Percentiles rank a stretch among this genome's conserved stretches.
Conservation (phyloP, 345 rosid genomes). For the Linum lewisii region DNA sequence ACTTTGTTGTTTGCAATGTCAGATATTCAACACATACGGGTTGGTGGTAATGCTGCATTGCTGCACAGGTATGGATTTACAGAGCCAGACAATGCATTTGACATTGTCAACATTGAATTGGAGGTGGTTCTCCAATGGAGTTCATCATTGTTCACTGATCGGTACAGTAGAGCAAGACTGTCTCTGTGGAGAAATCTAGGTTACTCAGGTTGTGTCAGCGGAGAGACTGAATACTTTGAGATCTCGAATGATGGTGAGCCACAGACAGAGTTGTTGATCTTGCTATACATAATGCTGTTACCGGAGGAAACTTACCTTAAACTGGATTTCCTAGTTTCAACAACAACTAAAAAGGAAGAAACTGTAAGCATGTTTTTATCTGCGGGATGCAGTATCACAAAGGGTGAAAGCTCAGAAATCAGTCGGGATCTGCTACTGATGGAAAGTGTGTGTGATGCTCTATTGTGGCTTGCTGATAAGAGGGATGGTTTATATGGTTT, state of each 20-base stretch:
- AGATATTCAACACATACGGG: slow-evolving; percentile 90
- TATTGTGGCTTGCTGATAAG: slow-evolving; percentile 48
- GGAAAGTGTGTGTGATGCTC: slow-evolving; percentile 49
- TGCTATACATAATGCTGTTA: slow-evolving; percentile 49
- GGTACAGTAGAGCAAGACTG: slow-evolving; percentile 54
- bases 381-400: slow-evolving; percentile 20
- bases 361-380: slow-evolving; percentile 24
- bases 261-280: slow-evolving; percentile 54
- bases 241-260: slow-evolving; percentile 61
- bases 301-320: slow-evolving; percentile 36
- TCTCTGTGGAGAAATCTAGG: slow-evolving; percentile 61
- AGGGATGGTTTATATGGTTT: slow-evolving; percentile 54
- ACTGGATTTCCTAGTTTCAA: slow-evolving; percentile 41
- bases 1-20: not conserved
- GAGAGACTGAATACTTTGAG: slow-evolving; percentile 72
- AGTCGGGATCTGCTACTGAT: slow-evolving; percentile 41
- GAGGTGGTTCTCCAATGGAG: slow-evolving; percentile 69
- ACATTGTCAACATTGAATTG: slow-evolving; percentile 76
- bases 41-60: slow-evolving; percentile 69
- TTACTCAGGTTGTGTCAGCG: slow-evolving; percentile 50
- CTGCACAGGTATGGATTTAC: slow-evolving; percentile 92
- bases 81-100: slow-evolving; percentile 56
- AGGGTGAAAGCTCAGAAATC: slow-evolving; percentile 26
- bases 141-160: slow-evolving; percentile 43
- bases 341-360: slow-evolving; percentile 20